Evolutionary conservation across 129 eudicot genomes (phyloP), one percentile per base, ranked within the genome.

Genomic region (Logfia minima): DNA sequence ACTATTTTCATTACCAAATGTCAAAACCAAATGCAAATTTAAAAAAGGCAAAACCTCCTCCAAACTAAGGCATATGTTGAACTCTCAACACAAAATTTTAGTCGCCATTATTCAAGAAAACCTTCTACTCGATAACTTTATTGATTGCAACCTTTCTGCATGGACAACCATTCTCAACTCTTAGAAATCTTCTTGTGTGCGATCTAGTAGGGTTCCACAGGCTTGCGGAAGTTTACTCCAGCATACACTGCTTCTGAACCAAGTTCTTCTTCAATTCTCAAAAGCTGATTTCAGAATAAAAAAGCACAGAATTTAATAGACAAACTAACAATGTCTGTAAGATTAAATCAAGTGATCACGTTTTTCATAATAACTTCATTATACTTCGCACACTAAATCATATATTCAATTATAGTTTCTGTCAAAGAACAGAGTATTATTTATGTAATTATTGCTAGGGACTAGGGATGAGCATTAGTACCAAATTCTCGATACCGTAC

Each of bases 161-260:
- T 58, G 61, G 63, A 35, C 70, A 43, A 26, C 59, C 71, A 1
- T 45, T 48, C 22, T 67, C 64, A 22, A 65, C 73, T 76, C 63
- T 6, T 26, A 48, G 26, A 8, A 39, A 39, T 9, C 11, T 39
- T 8, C 45, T 39, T 6, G 56, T 67, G 10, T 23, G 48, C 26
- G 45, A 51, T 80, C 86, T 89, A 93, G 81, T 93, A 93, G 73
- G 98, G 98, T 77, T 88, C 98, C 62, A 93, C 98, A 0, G 98
- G 98, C 56, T 78, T 71, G 35, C 98, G 96, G 96, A 93, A 93
- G 92, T 77, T 88, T 17, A 80, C 97, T 78, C 98, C 98, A 0
- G 98, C 98, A 51, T 93, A 93, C 19, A 93, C 92, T n/a, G 98
- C 98, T 11, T 88, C 98, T 16, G 96, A 72, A 5, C 96, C 98